Evolutionary conservation across 192 early-diverging fungal genomes (phyloP), one percentile per base, ranked within the genome.

Genomic region (Cladochytrium replicatum): DNA sequence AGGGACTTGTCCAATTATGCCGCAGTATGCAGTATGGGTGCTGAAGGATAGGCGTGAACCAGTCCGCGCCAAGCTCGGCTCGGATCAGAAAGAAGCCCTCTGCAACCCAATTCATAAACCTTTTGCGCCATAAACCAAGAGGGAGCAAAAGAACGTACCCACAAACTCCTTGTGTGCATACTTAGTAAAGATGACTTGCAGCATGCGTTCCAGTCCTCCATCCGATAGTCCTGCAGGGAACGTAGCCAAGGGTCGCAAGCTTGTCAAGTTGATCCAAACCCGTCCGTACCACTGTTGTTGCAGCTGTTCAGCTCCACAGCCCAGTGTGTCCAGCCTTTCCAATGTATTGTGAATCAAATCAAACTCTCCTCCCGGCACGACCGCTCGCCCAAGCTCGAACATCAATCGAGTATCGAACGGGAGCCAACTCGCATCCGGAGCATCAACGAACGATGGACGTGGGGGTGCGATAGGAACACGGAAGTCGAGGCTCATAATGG

Each of bases 41-140:
- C 34, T 69, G 74, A 8, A 76, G 52, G 21, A 76, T 68, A 24
- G 74, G 74, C 1, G 74, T 69, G 54, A 76, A 76, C 74, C 74
- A 76, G 40, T 72, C 74, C 0, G 74, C 74, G 24, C 74, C 74
- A 56, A 76, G 67, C 63, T 76, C 74, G 4, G 63, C 73, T 17
- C 66, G 58, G 31, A 76, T 24, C 5, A 76, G 32, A 40, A 76
- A 76, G n/a, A 76, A 21, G 27, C 73, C 73, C 51, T 21, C 26
- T 52, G 25, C 11, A 11, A 2, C 8, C 7, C 7, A 52, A 23
- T 4, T 32, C 15, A 52, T 15, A 25, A 4, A 9, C 48, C 23
- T 28, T 53, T 11, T 9, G 44, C 26, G 46, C 2, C 5, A 13
- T 0, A 37, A 13, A 17, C 17, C 17, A n/a, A n/a, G n/a, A n/a